Evolutionary conservation across 257 asterid species (phyloP).

Genomic region (Striga asiatica): DNA sequence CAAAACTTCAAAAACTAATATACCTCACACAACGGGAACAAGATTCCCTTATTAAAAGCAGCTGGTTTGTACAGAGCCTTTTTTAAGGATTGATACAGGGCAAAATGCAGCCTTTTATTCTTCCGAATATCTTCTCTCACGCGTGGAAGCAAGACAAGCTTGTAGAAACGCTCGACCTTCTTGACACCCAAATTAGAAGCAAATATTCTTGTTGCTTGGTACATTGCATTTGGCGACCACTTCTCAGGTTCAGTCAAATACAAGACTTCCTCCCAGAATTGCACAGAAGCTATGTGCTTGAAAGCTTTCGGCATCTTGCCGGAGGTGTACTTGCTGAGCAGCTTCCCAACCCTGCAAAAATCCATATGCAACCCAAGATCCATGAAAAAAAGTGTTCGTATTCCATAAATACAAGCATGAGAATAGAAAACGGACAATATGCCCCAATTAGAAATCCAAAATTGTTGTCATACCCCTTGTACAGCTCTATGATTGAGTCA

Average conservation of each 20-base stretch:
- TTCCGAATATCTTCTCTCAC: slow-evolving; percentile 73
- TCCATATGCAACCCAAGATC: background rate
- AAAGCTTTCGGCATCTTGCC: slow-evolving; percentile 86
- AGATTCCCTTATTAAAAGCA: slow-evolving; percentile 81
- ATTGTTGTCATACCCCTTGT: slow-evolving; percentile 54
- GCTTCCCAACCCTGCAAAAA: slow-evolving; percentile 62
- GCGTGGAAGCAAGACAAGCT: slow-evolving; percentile 72
- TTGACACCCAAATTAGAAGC: slow-evolving; percentile 69
- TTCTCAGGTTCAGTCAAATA: slow-evolving; percentile 74
- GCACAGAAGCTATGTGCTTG: slow-evolving; percentile 59
- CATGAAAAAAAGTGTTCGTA: too few species aligned
- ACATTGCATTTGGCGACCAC: slow-evolving; percentile 85
- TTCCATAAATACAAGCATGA: background rate
- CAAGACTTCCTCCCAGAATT: slow-evolving; percentile 67
- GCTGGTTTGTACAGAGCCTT: slow-evolving; percentile 74
- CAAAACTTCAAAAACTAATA: background rate
- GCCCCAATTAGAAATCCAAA: background rate
- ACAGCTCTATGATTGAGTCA: slow-evolving; percentile 58
- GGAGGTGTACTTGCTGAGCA: slow-evolving; percentile 57
- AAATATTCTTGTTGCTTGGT: slow-evolving; percentile 73
- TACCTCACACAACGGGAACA: slow-evolving; percentile 80
- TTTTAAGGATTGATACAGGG: slow-evolving; percentile 63
- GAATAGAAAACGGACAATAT: too few species aligned
- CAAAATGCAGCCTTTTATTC: slow-evolving; percentile 71
- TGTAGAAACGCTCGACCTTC: slow-evolving; percentile 74